These are phyloP conservation scores for Chaetomium sp. DNA, from an alignment of 2,329 filamentous ascomycete species.

Conservation along the genomic window DNA sequence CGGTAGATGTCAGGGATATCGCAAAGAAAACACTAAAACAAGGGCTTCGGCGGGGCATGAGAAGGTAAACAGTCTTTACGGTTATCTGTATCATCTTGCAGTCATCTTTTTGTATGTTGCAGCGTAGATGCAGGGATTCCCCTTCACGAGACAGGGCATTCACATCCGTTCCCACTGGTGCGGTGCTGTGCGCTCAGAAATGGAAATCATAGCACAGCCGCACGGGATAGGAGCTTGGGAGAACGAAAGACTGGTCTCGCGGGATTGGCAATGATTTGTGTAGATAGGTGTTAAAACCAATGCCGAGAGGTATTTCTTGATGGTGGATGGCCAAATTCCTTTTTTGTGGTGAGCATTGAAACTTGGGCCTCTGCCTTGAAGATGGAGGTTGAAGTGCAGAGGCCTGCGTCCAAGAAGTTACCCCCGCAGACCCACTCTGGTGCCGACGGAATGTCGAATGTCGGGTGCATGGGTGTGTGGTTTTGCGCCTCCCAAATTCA, in stretches of 20 bases:
- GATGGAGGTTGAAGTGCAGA: not conserved
- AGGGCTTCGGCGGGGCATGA: too few relatives aligned
- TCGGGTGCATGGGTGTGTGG: not conserved
- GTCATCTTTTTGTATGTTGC: slow-evolving; percentile 1
- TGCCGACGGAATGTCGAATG: slow-evolving; percentile 13
- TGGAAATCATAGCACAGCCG: too few relatives aligned
- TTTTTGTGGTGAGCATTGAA: not conserved
- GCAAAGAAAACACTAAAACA: too few relatives aligned
- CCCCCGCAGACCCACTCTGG: slow-evolving; percentile 13
- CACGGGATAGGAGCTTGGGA: too few relatives aligned
- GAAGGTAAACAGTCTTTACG: not conserved
- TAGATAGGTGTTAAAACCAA: too few relatives aligned
- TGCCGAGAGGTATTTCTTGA: too few relatives aligned
- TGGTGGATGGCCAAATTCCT: too few relatives aligned
- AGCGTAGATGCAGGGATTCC: not conserved
- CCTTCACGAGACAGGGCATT: not conserved
- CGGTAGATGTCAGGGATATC: too few relatives aligned
- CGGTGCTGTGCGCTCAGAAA: too few relatives aligned
- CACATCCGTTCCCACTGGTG: not conserved
- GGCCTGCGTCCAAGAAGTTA: not conserved
- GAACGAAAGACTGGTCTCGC: too few relatives aligned
- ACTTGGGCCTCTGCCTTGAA: not conserved
- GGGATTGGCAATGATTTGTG: too few relatives aligned
- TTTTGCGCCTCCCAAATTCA: slow-evolving; percentile 21
- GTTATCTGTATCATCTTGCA: not conserved